Percentiles rank a stretch among this genome's conserved stretches.
Conservation (phyloP, 169 alveolate species). For the Ichthyophthirius multifiliis region DNA sequence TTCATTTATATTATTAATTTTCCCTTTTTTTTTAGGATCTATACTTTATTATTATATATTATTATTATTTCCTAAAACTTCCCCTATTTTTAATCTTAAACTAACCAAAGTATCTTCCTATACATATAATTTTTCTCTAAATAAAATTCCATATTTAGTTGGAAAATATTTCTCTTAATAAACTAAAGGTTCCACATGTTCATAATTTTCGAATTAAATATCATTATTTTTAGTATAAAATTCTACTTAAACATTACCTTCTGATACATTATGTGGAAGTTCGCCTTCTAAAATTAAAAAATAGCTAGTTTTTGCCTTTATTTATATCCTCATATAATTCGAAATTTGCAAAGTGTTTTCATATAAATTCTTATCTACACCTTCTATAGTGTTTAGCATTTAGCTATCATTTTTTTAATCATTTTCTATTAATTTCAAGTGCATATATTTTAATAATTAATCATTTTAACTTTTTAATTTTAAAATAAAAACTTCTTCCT, state of each 20-base stretch:
- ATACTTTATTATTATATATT: too few relatives aligned
- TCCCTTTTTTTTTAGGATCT: conserved; percentile 37
- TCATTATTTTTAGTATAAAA: conserved; percentile 36
- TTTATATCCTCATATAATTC: conserved; percentile 19
- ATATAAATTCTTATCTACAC: conserved; percentile 35
- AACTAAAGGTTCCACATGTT: conserved; percentile 61
- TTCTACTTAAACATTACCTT: conserved; percentile 49
- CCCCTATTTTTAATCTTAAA: conserved; percentile 60
- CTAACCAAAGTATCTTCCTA: conserved; percentile 70
- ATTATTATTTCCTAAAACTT: conserved; percentile 25
- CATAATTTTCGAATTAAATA: conserved; percentile 36
- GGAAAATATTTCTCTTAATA: conserved; percentile 74
- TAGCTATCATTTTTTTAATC: background rate
- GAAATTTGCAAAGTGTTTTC: conserved; percentile 10
- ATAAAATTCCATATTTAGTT: conserved; percentile 79
- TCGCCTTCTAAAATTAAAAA: conserved; percentile 51
- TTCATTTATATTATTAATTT: conserved; percentile 46
- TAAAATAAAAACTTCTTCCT: conserved; percentile 19
- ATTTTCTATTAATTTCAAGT: conserved; percentile 50
- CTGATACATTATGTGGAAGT: conserved; percentile 49
- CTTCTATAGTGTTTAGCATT: conserved; percentile 33
- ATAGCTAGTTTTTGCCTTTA: conserved; percentile 45
- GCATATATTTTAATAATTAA: conserved; percentile 38
- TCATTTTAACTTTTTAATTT: conserved; percentile 46
- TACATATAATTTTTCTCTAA: conserved; percentile 80